Evolutionary conservation across 768 basidiomycete genomes (phyloP).

Genomic region (Pleurotus giganteus): DNA sequence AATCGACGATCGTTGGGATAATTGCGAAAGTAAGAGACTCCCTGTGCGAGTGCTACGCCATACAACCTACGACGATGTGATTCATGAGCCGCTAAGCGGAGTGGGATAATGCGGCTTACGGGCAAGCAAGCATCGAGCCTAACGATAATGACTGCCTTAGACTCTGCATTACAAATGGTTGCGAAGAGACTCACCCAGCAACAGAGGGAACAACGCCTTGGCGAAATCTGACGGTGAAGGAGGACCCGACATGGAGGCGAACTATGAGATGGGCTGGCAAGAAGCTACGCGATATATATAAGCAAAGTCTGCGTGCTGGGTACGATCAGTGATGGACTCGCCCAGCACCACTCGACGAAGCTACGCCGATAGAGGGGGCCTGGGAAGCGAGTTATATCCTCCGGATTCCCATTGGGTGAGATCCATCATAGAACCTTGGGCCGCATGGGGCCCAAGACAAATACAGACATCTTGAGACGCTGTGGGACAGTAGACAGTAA

Average conservation of each 20-base stretch:
- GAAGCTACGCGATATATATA: neutral
- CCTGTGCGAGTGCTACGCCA: neutral
- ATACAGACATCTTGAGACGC: neutral
- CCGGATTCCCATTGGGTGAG: too few relatives aligned
- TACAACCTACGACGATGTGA: neutral
- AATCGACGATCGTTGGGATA: neutral
- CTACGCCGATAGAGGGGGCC: too few relatives aligned
- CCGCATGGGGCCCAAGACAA: neutral
- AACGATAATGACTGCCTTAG: too few relatives aligned
- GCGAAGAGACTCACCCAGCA: neutral
- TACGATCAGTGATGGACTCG: too few relatives aligned
- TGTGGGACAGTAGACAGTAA: too few relatives aligned
- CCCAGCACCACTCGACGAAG: too few relatives aligned
- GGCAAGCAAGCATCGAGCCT: neutral
- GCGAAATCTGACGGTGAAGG: neutral
- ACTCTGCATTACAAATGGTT: neutral
- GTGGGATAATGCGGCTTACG: neutral
- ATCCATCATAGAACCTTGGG: neutral
- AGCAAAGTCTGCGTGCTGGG: neutral
- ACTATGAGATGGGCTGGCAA: neutral
- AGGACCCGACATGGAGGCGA: neutral
- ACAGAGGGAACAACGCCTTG: neutral
- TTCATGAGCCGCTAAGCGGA: neutral
- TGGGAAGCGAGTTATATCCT: too few relatives aligned
- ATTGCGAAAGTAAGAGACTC: slow-evolving; percentile 2